Evolutionary conservation across 2,329 filamentous ascomycete genomes (phyloP).

Genomic region (Kalaharituber pfeilii): DNA sequence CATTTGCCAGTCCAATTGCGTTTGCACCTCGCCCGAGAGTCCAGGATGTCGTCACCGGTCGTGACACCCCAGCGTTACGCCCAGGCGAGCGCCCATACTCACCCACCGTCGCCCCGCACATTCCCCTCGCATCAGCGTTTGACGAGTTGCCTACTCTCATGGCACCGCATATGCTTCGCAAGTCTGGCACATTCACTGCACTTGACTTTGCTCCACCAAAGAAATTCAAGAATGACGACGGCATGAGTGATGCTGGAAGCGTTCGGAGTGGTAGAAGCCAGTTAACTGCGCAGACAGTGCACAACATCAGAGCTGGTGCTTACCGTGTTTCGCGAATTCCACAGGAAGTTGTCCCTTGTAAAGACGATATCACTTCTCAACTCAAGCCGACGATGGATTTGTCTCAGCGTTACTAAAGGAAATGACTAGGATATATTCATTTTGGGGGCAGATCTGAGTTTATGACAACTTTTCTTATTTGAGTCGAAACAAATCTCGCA

Average conservation of each 20-base stretch:
- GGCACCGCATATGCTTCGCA: slow-evolving; percentile 64
- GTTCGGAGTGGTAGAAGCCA: slow-evolving; percentile 59
- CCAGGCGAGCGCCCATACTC: slow-evolving; percentile 50
- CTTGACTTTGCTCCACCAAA: slow-evolving; percentile 68
- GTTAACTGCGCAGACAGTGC: slow-evolving; percentile 50
- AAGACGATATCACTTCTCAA: slow-evolving; percentile 44
- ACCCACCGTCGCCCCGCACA: slow-evolving; percentile 52
- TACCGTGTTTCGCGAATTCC: slow-evolving; percentile 76
- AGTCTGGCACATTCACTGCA: slow-evolving; percentile 58
- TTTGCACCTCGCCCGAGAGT: slow-evolving; percentile 68
- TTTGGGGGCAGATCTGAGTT: no score
- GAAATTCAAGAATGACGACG: slow-evolving; percentile 46
- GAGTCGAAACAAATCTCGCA: no score
- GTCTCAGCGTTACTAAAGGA: neutral
- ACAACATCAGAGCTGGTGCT: slow-evolving; percentile 62
- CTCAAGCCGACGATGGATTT: slow-evolving; percentile 41
- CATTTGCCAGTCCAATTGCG: slow-evolving; percentile 57
- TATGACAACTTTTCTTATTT: no score
- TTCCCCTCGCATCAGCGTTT: slow-evolving; percentile 66
- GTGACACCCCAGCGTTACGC: slow-evolving; percentile 37
- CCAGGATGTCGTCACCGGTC: slow-evolving; percentile 26
- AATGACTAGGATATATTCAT: neutral
- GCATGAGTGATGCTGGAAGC: slow-evolving; percentile 47
- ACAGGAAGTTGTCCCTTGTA: slow-evolving; percentile 62
- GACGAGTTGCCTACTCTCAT: slow-evolving; percentile 74